Conservation (phyloP, 495 filamentous ascomycete genomes). For the Pyronema domesticum region DNA sequence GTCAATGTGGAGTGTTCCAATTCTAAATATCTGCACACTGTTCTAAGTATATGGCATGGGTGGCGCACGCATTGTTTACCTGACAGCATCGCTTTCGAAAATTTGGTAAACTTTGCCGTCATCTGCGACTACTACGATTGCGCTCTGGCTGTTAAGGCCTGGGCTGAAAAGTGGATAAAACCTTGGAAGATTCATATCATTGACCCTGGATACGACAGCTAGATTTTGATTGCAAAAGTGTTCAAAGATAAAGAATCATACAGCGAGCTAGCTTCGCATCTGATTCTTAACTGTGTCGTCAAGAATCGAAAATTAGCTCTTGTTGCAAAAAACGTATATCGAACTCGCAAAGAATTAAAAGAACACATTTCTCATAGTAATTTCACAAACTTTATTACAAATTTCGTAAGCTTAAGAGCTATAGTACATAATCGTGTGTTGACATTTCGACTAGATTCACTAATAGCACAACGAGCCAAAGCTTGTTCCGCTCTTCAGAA, state of each 20-base stretch:
- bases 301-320: neutral
- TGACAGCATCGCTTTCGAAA: conserved; percentile 6
- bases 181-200: neutral
- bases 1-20: neutral
- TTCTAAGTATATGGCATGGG: neutral
- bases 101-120: conserved; percentile 9
- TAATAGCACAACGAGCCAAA: too few relatives aligned
- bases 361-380: neutral
- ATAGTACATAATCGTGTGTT: too few relatives aligned
- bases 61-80: neutral
- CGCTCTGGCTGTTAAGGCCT: conserved; percentile 3
- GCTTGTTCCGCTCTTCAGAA: too few relatives aligned
- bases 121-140: conserved; percentile 22
- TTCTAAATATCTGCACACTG: neutral
- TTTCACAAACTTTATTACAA: neutral
- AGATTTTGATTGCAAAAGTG: neutral
- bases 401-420: too few relatives aligned
- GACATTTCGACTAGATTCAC: too few relatives aligned
- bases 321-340: neutral
- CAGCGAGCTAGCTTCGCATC: neutral
- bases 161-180: conserved; percentile 10
- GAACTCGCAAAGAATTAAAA: neutral
- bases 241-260: neutral
- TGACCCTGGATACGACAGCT: neutral
- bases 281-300: neutral